These are phyloP conservation scores for Irpex sp. DNA, from an alignment of 1,284 basidiomycete genomes.

Conservation along the genomic window DNA sequence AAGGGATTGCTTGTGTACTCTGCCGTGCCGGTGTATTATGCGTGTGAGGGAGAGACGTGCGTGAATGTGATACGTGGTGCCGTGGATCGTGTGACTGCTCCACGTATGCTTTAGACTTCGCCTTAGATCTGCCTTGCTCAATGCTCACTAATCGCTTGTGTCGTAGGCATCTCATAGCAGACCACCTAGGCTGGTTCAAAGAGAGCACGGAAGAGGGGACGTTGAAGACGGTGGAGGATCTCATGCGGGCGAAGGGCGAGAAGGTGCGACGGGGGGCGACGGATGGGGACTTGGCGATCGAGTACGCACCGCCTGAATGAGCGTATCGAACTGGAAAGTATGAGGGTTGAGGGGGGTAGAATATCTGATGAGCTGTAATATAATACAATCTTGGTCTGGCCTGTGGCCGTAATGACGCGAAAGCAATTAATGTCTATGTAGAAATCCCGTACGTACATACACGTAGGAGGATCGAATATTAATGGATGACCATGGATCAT, in stretches of 20 bases:
- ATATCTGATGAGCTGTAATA: not conserved
- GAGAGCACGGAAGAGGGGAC: conserved; percentile 72
- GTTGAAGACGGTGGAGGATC: conserved; percentile 76
- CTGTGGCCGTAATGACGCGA: not conserved
- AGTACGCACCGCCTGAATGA: conserved; percentile 27
- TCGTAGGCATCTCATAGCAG: conserved; percentile 83
- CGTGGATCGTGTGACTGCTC: conserved; percentile 8
- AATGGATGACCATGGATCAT: not conserved
- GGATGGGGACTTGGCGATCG: conserved; percentile 39
- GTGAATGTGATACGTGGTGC: conserved; percentile 1
- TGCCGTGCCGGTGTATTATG: not conserved
- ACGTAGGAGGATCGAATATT: not conserved
- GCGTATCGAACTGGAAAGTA: not conserved
- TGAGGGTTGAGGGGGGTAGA: not conserved
- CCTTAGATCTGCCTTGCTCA: too few relatives aligned
- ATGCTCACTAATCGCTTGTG: not conserved
- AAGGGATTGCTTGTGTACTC: not conserved
- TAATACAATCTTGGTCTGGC: not conserved
- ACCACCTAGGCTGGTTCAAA: conserved; percentile 92
- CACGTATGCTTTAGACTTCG: not conserved
- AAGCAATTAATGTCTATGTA: not conserved
- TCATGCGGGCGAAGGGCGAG: conserved; percentile 77
- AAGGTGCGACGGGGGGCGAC: conserved; percentile 58
- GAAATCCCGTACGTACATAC: not conserved
- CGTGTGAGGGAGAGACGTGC: not conserved